Evolutionary conservation across 148 eudicot species (phyloP).

Genomic region (Diospyros lotus): DNA sequence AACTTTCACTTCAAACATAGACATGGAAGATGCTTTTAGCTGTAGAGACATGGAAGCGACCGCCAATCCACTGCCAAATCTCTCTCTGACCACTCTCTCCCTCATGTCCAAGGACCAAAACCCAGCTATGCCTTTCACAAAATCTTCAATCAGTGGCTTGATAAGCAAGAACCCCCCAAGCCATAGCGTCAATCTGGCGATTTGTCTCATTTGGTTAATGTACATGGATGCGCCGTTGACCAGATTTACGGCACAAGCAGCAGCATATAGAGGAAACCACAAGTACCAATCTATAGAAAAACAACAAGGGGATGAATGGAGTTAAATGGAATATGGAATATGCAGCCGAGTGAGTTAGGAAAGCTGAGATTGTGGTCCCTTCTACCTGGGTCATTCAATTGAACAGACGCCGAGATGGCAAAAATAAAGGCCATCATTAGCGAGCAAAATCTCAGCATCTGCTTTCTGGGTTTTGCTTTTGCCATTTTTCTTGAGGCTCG

Average conservation of each 20-base stretch:
- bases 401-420: conserved; percentile 46
- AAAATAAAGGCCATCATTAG: conserved; percentile 58
- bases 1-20: not conserved
- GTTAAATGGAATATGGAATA: not conserved
- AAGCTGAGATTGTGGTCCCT: not conserved
- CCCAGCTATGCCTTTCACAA: conserved; percentile 17
- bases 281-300: conserved; percentile 53
- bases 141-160: conserved; percentile 39
- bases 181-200: conserved; percentile 26
- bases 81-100: conserved; percentile 51
- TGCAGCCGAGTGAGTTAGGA: not conserved
- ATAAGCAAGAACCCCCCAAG: conserved; percentile 38
- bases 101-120: conserved; percentile 54
- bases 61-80: conserved; percentile 55
- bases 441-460: conserved; percentile 28
- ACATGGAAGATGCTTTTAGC: conserved; percentile 19
- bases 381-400: conserved; percentile 56
- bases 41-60: conserved; percentile 44
- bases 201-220: not conserved
- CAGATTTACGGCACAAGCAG: conserved; percentile 47
- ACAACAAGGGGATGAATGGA: not conserved
- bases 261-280: conserved; percentile 56
- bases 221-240: conserved; percentile 21
- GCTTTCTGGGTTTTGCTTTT: conserved; percentile 11
- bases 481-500: too few relatives aligned